Conservation (phyloP, 2,329 filamentous ascomycete species). For the Ustilaginoidea virens region DNA sequence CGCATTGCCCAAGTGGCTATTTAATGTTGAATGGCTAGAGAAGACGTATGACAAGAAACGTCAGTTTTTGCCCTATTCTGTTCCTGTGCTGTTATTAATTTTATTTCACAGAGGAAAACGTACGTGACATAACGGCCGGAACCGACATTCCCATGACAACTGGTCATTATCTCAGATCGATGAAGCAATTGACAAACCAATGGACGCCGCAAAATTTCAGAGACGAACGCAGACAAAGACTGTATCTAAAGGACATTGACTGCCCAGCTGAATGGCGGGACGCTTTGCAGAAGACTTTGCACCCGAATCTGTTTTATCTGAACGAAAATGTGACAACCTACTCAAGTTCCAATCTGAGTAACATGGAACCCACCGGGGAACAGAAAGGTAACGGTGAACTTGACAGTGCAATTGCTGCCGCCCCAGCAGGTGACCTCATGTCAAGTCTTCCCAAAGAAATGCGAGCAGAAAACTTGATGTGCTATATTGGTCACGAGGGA, state of each 20-base stretch:
- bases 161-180: constrained; percentile 78
- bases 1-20: constrained; percentile 59
- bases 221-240: constrained; percentile 64
- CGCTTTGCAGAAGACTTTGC: constrained; percentile 61
- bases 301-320: constrained; percentile 73
- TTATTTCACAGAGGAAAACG: constrained; percentile 66
- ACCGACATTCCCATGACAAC: constrained; percentile 70
- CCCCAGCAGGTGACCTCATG: constrained; percentile 82
- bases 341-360: no score
- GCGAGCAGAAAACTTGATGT: constrained; percentile 95
- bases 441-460: constrained; percentile 74
- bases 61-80: constrained; percentile 23
- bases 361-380: constrained; percentile 15
- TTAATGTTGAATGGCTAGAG: constrained; percentile 68
- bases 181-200: constrained; percentile 71
- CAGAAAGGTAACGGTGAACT: constrained; percentile 22
- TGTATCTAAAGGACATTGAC: constrained; percentile 96
- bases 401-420: constrained; percentile 40
- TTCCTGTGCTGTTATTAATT: constrained; percentile 8
- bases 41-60: constrained; percentile 65
- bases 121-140: constrained; percentile 63
- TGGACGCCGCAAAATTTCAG: constrained; percentile 63
- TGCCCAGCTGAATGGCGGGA: constrained; percentile 79
- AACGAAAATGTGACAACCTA: constrained; percentile 54
- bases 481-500: constrained; percentile 92